phyloP scores from a whole-genome alignment of 306 rosid genomes.

The Quercus suber region DNA sequence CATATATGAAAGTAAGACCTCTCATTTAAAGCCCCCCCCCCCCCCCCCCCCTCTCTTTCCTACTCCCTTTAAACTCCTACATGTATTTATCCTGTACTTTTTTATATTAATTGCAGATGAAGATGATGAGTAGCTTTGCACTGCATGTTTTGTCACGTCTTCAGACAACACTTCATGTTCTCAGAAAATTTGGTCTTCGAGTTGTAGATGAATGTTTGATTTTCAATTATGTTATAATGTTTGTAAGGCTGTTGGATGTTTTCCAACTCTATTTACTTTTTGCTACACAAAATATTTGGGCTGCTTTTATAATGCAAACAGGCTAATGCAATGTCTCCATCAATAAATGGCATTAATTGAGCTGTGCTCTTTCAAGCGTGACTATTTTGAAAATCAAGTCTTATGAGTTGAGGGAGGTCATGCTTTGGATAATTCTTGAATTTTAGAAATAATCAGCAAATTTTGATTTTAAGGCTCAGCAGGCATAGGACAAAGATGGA shows the following conservation, averaged over 20 bases:
- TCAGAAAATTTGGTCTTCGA: constrained; percentile 1
- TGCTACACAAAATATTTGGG: constrained; percentile 25
- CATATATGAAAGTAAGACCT: too few relatives aligned
- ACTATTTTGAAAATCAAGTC: background rate
- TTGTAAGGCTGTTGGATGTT: constrained; percentile 31
- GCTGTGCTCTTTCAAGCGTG: constrained; percentile 4
- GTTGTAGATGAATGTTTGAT: constrained; percentile 2
- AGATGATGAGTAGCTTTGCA: constrained; percentile 50
- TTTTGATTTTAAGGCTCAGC: background rate
- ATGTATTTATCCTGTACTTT: constrained; percentile 1
- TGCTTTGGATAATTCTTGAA: background rate
- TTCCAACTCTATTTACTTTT: constrained; percentile 21
- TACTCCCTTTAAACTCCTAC: background rate
- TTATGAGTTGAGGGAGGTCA: background rate
- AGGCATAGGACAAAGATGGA: background rate
- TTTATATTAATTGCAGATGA: constrained; percentile 41
- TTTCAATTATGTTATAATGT: constrained; percentile 18
- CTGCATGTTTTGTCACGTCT: constrained; percentile 21
- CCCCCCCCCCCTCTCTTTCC: background rate
- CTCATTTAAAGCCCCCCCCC: too few relatives aligned
- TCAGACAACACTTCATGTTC: constrained; percentile 11
- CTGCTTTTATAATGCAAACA: constrained; percentile 18
- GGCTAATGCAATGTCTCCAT: constrained; percentile 19
- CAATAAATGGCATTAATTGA: constrained; percentile 18
- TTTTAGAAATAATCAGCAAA: background rate